Evolutionary conservation across 2,329 filamentous ascomycete species (phyloP).

Genomic region (Cadophora luteo-olivacea): DNA sequence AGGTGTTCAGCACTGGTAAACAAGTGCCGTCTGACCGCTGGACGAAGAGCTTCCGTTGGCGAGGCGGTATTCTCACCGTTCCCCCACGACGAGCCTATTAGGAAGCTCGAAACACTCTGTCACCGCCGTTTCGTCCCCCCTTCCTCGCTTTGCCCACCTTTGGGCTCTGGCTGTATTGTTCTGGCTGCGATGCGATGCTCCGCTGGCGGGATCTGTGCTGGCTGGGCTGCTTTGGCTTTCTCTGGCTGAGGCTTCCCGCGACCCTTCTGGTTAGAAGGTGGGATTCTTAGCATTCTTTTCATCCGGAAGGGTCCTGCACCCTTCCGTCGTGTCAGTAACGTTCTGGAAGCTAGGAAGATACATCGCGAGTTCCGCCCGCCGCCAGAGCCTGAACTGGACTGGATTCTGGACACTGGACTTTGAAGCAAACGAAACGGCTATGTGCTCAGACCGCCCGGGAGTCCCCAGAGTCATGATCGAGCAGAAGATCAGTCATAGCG

Average conservation of each 20-base stretch:
- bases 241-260: slow-evolving; percentile 12
- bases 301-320: slow-evolving; percentile 9
- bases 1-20: slow-evolving; percentile 12
- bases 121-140: slow-evolving; percentile 15
- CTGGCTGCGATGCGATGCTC: not conserved
- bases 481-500: not conserved
- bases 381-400: slow-evolving; percentile 8
- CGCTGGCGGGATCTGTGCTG: slow-evolving; percentile 3
- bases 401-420: too few relatives aligned
- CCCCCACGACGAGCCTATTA: slow-evolving; percentile 17
- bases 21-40: slow-evolving; percentile 13
- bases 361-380: slow-evolving; percentile 7
- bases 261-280: slow-evolving; percentile 3
- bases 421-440: slow-evolving; percentile 9
- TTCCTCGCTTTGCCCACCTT: slow-evolving; percentile 5
- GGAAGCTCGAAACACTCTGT: not conserved
- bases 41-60: slow-evolving; percentile 6
- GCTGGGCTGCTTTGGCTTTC: not conserved
- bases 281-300: not conserved
- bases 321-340: slow-evolving; percentile 10
- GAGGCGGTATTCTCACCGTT: slow-evolving; percentile 7
- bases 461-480: not conserved
- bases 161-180: slow-evolving; percentile 10
- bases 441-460: slow-evolving; percentile 1
- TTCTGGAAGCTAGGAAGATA: slow-evolving; percentile 12